Base-by-base conservation (phyloP, 257 asterid genomes). In the Salvia rosmarinus region DNA sequence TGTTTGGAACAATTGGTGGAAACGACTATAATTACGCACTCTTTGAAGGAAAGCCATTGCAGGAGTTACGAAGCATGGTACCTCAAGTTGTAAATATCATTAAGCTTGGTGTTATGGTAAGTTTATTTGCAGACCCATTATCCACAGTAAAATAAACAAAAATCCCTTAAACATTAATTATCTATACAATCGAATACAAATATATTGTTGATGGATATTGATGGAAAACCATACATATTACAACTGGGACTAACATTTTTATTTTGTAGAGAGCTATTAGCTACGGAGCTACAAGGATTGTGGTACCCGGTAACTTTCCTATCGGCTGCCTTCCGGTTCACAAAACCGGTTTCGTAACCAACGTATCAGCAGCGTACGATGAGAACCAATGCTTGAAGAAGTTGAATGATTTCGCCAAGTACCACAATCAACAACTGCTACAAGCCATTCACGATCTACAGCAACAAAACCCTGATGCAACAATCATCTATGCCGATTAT, bases 1-100 rank as follows among this genome's bases (percentile, higher is more conserved):
- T 81, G 78, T 78, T 69, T 0, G 78, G 85, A 16, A 74, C 76
- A 34, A 60, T 77, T 4, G 80, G 85, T 6, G 78, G 73, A 12
- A 66, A 77, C 21, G 80, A 77, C 46, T 81, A 73, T 1, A 56
- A 50, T 39, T 74, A 81, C 21, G 76, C 72, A 0, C 9, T 70
- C 5, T 46, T 23, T 1, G 56, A 65, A 42, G 80, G 80, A 11
- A 65, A 42, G 32, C 2, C 75, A 1, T 39, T 78, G 40, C 63
- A 73, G 4, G 66, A 68, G 34, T 11, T 75, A 20, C 67, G 34
- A 69, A 14, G 43, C 4, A 57, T 74, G 66, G 79, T 67, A 52
- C 76, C 78, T 5, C 4, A 55, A 25, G 61, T 73, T 34, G 76
- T 74, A 1, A 34, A 28, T 16, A 10, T 60, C 3, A 73, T 68